Base-by-base conservation (phyloP, 495 filamentous ascomycete species). In the Annulohypoxylon stygium region DNA sequence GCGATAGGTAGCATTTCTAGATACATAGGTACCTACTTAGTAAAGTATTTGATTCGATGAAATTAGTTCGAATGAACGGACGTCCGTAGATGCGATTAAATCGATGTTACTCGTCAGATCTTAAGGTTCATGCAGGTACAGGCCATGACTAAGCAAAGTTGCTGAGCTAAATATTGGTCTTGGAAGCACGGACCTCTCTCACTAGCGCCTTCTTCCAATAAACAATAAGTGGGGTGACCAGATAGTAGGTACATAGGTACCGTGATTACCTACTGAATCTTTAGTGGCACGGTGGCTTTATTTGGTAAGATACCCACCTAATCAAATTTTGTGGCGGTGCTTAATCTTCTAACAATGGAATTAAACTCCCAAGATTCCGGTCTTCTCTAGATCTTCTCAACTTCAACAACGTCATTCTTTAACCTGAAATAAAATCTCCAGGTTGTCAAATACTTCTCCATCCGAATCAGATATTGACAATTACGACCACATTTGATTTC, bases 401-500 rank as follows among this genome's bases (percentile, higher is more conserved):
- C 66, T 67, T 50, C 57, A 69, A 62, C 71, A 74, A 74, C 71
- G 71, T 74, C 71, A 74, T 74, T 74, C 71, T 70, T 70, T 74
- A 60, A 65, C 45, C 20, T 10, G 33, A 69, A 41, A 61, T 66
- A 66, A 61, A 50, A 57, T 48, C 55, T 50, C 50, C 23, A 41
- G 23, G 23, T 68, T n/a, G 34, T 7, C 41, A 16, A 59, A 26
- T 26, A 41, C 10, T 12, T 60, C 53, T 60, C 53, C 36, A 68
- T 14, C 45, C 25, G n/a, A 14, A 47, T 6, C 18, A 18, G 11
- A n/a, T 48, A 25, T 53, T 16, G 45, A 43, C 45, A 39, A 68
- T 26, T 16, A 59, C 25, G 18, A 51, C 8, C 33, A 1, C 12
- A 34, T 9, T 23, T 67, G 25, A 64, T 41, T 43, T 23, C 45